Evolutionary conservation across 345 rosid genomes (phyloP), one percentile per base, ranked within the genome.

Genomic region (Lepidium africanum): DNA sequence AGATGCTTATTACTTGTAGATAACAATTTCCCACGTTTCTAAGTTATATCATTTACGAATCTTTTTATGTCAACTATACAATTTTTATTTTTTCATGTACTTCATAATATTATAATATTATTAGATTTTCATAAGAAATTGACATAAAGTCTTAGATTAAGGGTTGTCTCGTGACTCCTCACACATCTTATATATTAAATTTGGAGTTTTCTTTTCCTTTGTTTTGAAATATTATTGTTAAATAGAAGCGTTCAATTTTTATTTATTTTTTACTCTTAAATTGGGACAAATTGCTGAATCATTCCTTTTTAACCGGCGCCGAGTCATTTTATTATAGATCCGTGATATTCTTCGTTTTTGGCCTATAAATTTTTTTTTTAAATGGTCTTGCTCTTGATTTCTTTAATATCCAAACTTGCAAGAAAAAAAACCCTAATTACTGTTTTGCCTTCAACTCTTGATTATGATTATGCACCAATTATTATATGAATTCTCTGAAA

Each of bases 1-100:
- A 72, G 77, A 84, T 79, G 86, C 83, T 69, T 81, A 73, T 81
- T 59, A 77, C 91, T 88, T 85, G 86, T 81, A 81, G 86, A 79
- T 72, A 88, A 84, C 91, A 81, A 81, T 80, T 82, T 84, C 86
- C 85, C 77, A 74, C 69, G 78, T 74, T 77, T 74, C 76, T 77
- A 88, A 85, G 89, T 64, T 79, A 82, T 68, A 77, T 68, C 83
- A 77, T 61, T 42, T 43, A 25, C 80, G 85, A 86, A 84, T 88
- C 89, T 80, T 82, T 72, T 76, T 75, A 73, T 82, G 76, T 59
- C 42, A 54, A 25, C 42, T 52, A 25, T 74, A 59, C 57, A 74
- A 66, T 23, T 52, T 59, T 56, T 46, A 41, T 57, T 40, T 41
- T 27, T 13, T 5, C 12, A 14, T 30, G 36, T 55, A 52, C 39